Evolutionary conservation across 2,329 filamentous ascomycete species (phyloP), one percentile per base, ranked within the genome.

Genomic region (Fragosphaeria purpurea): DNA sequence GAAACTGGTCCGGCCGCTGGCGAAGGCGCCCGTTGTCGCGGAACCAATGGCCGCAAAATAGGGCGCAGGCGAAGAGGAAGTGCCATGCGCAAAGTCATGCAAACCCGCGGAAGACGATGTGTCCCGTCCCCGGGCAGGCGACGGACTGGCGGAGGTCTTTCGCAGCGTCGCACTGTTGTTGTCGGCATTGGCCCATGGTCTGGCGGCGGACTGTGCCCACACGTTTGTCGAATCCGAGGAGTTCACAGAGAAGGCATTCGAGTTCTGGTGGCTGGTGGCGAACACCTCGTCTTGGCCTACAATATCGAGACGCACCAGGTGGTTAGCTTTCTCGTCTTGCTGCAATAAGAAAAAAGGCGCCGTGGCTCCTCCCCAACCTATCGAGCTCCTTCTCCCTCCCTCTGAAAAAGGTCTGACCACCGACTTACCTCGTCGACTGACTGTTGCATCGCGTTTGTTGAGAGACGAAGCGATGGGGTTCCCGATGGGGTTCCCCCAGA

Each of bases 131-230:
- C 77, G 71, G 42, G 74, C 74, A 4, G 83, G 81, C 11, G 83
- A 85, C 37, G 75, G 75, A 56, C 70, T 78, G 51, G 72, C 73
- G 38, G 74, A 73, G 43, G 68, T 67, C 7, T 70, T 67, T 40
- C 73, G 62, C 33, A 43, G 13, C 2, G 67, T 64, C 40, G 70
- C 66, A 10, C 69, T 65, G 41, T 64, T 65, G 41, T 64, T 66
- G 44, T 80, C 76, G 31, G 71, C 65, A 53, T 71, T 67, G 55
- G 75, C 76, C 85, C 85, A 88, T 12, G 77, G 75, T 39, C 73
- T 68, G 10, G 51, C 7, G 5, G 74, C 7, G 5, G 74, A 57
- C 78, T 75, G 40, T 38, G 50, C 22, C 54, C 54, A 56, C 4
- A 52, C 42, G 37, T 37, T 33, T 30, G 49, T 4, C 9, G 50